phyloP scores from a whole-genome alignment of 2,329 filamentous ascomycete species.

The Orbilia blumenaviensis region DNA sequence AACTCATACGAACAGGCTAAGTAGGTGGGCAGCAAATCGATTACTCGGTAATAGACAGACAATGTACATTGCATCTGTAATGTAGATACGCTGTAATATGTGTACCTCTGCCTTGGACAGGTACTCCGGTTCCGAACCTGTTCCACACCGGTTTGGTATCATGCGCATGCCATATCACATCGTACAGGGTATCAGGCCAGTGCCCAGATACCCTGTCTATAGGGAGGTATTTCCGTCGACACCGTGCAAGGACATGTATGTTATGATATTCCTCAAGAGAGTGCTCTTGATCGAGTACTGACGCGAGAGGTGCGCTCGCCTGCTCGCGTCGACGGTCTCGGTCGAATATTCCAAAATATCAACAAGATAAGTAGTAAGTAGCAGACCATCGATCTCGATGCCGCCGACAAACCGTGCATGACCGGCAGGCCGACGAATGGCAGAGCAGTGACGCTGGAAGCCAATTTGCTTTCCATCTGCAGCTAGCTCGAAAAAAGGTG shows the following conservation, averaged over 20 bases:
- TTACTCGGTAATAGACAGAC: slow-evolving; percentile 8
- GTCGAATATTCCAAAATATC: slow-evolving; percentile 27
- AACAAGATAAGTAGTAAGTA: slow-evolving; percentile 18
- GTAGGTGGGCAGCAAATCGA: background rate
- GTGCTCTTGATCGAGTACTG: background rate
- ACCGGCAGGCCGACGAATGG: slow-evolving; percentile 28
- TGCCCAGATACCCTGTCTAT: slow-evolving; percentile 2
- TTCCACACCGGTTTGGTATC: slow-evolving; percentile 14
- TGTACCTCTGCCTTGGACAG: slow-evolving; percentile 13
- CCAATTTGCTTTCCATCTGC: slow-evolving; percentile 50
- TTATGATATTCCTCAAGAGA: background rate
- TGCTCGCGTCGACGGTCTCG: slow-evolving; percentile 25
- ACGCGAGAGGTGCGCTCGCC: too few relatives aligned
- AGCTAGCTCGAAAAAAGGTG: slow-evolving; percentile 37
- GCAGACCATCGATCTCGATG: slow-evolving; percentile 5
- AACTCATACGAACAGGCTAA: background rate
- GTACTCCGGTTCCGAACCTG: slow-evolving; percentile 14
- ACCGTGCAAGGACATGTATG: background rate
- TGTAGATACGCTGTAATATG: background rate
- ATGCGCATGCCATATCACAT: slow-evolving; percentile 21
- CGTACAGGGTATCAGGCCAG: slow-evolving; percentile 11
- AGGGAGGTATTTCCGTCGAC: slow-evolving; percentile 13
- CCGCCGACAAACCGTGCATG: slow-evolving; percentile 49
- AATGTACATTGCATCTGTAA: slow-evolving; percentile 1
- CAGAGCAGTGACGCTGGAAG: slow-evolving; percentile 19